Conservation (phyloP, 2,329 filamentous ascomycete genomes). For the Penicillium sclerotigenum region DNA sequence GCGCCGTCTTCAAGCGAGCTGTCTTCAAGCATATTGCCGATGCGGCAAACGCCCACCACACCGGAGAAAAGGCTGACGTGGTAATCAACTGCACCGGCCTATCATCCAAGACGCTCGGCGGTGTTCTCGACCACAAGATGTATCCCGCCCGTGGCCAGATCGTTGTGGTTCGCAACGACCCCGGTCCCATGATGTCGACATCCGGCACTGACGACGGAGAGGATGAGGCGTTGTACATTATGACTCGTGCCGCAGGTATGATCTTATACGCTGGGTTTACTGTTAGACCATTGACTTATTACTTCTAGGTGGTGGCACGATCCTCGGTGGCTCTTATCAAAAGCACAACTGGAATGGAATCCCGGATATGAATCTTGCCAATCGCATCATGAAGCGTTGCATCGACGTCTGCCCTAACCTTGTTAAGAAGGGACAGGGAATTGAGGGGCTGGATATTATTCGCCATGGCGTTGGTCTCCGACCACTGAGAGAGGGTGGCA, state of each 20-base stretch:
- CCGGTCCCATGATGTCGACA: slow-evolving; percentile 64
- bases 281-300: neutral
- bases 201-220: slow-evolving; percentile 71
- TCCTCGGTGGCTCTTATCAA: slow-evolving; percentile 83
- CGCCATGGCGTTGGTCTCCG: slow-evolving; percentile 79
- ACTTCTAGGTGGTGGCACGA: slow-evolving; percentile 66
- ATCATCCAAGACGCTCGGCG: slow-evolving; percentile 69
- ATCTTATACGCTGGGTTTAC: neutral
- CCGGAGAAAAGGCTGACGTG: slow-evolving; percentile 58
- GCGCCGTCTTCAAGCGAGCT: slow-evolving; percentile 65
- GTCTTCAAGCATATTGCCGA: slow-evolving; percentile 69
- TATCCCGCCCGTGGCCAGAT: slow-evolving; percentile 78
- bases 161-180: slow-evolving; percentile 77
- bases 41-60: slow-evolving; percentile 60
- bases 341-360: slow-evolving; percentile 74
- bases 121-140: slow-evolving; percentile 72
- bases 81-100: slow-evolving; percentile 85
- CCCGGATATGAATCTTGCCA: slow-evolving; percentile 74
- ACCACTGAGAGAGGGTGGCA: slow-evolving; percentile 69
- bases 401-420: slow-evolving; percentile 37
- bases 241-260: slow-evolving; percentile 64
- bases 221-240: slow-evolving; percentile 73
- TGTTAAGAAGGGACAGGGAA: slow-evolving; percentile 57
- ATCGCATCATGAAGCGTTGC: slow-evolving; percentile 74
- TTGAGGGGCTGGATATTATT: slow-evolving; percentile 70